Conservation (phyloP, 768 basidiomycete genomes). For the Mycena floridula region DNA sequence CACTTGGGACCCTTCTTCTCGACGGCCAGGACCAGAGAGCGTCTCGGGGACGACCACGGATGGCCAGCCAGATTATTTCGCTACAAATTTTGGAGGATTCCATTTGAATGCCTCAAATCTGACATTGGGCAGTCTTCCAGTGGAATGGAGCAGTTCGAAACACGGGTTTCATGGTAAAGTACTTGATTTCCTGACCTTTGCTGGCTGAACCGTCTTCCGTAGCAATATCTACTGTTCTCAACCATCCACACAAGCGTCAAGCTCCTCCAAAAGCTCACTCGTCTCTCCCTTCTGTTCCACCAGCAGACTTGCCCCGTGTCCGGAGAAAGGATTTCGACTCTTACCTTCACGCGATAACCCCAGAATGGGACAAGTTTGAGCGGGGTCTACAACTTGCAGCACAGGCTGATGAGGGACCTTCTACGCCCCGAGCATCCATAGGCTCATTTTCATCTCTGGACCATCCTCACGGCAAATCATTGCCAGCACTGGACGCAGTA, state of each 20-base stretch:
- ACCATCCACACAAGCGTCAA: slow-evolving; percentile 79
- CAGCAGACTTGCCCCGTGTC: slow-evolving; percentile 76
- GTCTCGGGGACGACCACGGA: slow-evolving; percentile 70
- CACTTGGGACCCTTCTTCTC: slow-evolving; percentile 62
- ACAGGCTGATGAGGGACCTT: slow-evolving; percentile 25
- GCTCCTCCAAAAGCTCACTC: slow-evolving; percentile 89
- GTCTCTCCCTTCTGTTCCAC: slow-evolving; percentile 60
- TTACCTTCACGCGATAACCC: slow-evolving; percentile 64
- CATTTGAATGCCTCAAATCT: slow-evolving; percentile 48
- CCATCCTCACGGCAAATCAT: slow-evolving; percentile 31
- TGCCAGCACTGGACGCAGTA: slow-evolving; percentile 71
- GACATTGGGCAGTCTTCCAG: slow-evolving; percentile 41
- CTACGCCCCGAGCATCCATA: slow-evolving; percentile 15
- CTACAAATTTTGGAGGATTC: slow-evolving; percentile 42
- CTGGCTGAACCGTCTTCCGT: slow-evolving; percentile 3
- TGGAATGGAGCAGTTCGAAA: slow-evolving; percentile 74
- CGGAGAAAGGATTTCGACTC: slow-evolving; percentile 78
- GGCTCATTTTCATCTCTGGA: slow-evolving; percentile 8
- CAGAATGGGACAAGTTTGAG: slow-evolving; percentile 77
- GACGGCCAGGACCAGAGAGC: slow-evolving; percentile 61
- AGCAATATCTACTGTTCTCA: slow-evolving; percentile 94
- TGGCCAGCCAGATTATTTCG: slow-evolving; percentile 56
- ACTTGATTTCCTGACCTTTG: background rate
- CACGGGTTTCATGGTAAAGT: slow-evolving; percentile 88
- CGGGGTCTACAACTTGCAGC: slow-evolving; percentile 18